A percentile compares a stretch with the other conserved stretches of the same genome.
Evolutionary conservation across 768 basidiomycete genomes (phyloP).

Genomic region (Trametes meyenii): DNA sequence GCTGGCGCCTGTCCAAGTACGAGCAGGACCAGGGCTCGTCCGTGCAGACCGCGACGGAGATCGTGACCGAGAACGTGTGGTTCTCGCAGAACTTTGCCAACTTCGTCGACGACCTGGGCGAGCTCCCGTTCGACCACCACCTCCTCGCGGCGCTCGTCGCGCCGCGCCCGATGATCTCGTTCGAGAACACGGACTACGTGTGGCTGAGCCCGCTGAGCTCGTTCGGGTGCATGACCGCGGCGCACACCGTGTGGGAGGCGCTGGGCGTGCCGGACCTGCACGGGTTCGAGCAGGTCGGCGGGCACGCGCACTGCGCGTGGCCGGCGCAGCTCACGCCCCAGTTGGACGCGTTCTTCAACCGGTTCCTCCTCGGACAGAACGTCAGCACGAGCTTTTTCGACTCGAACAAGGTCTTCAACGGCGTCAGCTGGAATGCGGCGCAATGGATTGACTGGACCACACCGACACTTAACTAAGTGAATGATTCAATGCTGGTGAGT

Average conservation of each 20-base stretch:
- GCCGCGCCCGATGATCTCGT: slow-evolving; percentile 53
- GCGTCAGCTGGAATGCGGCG: slow-evolving; percentile 41
- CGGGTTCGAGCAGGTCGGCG: slow-evolving; percentile 57
- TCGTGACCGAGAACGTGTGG: slow-evolving; percentile 65
- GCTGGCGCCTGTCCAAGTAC: slow-evolving; percentile 59
- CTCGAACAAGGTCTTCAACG: slow-evolving; percentile 46
- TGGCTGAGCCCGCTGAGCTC: slow-evolving; percentile 57
- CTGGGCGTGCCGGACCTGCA: slow-evolving; percentile 48
- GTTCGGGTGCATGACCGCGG: slow-evolving; percentile 55
- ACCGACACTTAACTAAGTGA: slow-evolving; percentile 42
- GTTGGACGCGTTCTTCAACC: slow-evolving; percentile 57
- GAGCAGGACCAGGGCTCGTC: slow-evolving; percentile 45
- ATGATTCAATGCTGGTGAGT: background rate
- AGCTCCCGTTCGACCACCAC: slow-evolving; percentile 64
- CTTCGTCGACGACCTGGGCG: slow-evolving; percentile 47
- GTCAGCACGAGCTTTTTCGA: slow-evolving; percentile 50
- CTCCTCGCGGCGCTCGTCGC: slow-evolving; percentile 57
- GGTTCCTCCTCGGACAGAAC: slow-evolving; percentile 52
- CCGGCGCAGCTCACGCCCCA: slow-evolving; percentile 48
- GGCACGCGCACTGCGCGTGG: slow-evolving; percentile 59
- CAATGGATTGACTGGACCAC: slow-evolving; percentile 55
- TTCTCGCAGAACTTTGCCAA: slow-evolving; percentile 53
- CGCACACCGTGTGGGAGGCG: slow-evolving; percentile 53
- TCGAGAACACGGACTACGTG: slow-evolving; percentile 57
- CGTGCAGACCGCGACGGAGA: slow-evolving; percentile 60